These are phyloP conservation scores for Xylaria digitata DNA, from an alignment of 2,329 filamentous ascomycete genomes.

Conservation along the genomic window DNA sequence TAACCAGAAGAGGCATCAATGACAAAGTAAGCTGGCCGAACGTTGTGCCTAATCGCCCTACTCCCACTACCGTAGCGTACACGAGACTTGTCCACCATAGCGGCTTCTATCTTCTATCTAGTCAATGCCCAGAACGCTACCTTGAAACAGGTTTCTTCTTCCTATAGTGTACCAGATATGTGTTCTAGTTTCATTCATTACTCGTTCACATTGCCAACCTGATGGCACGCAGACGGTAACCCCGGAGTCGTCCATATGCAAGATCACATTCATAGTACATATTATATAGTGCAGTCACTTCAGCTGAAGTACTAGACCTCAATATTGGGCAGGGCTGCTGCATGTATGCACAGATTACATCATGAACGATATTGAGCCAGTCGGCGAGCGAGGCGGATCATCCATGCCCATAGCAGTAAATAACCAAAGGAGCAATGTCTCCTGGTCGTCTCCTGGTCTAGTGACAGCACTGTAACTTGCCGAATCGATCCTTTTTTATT, in stretches of 20 bases:
- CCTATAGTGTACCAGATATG: not conserved
- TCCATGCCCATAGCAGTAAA: not conserved
- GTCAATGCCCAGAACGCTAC: conserved; percentile 1
- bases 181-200: not conserved
- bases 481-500: conserved; percentile 8
- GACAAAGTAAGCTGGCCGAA: not conserved
- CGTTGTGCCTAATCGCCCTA: not conserved
- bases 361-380: conserved; percentile 12
- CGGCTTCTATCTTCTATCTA: not conserved
- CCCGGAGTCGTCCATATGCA: not conserved
- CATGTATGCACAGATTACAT: conserved; percentile 11
- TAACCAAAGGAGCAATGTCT: not conserved
- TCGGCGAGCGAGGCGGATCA: conserved; percentile 23
- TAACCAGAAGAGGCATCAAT: conserved; percentile 33
- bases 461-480: not conserved
- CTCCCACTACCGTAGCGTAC: not conserved
- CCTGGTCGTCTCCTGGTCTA: not conserved
- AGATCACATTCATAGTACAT: not conserved
- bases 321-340: conserved; percentile 34
- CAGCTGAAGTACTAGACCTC: conserved; percentile 32
- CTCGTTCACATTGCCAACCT: not conserved
- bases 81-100: not conserved
- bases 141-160: not conserved
- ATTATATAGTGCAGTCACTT: not conserved
- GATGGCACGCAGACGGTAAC: not conserved